A percentile compares a stretch with the other conserved stretches of the same genome.
These are phyloP conservation scores for Fomitopsis betulina DNA, from an alignment of 1,284 basidiomycete species.

Conservation along the genomic window DNA sequence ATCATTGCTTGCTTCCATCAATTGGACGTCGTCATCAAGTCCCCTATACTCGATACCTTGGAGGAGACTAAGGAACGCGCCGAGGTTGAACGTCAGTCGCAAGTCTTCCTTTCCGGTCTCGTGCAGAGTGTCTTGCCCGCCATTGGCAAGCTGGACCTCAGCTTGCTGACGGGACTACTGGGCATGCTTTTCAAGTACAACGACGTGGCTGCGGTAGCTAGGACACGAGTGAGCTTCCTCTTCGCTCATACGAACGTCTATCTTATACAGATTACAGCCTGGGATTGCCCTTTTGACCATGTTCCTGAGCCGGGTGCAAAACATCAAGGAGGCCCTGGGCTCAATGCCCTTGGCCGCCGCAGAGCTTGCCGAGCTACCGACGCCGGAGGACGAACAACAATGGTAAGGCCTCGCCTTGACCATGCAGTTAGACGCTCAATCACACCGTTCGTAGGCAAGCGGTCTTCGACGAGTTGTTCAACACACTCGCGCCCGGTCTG, in stretches of 20 bases:
- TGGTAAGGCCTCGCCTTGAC: slow-evolving; percentile 48
- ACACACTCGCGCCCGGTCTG: slow-evolving; percentile 72
- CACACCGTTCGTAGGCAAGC: slow-evolving; percentile 52
- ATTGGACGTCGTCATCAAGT: slow-evolving; percentile 83
- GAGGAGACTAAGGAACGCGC: slow-evolving; percentile 60
- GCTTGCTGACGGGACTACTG: slow-evolving; percentile 84
- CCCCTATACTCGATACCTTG: slow-evolving; percentile 64
- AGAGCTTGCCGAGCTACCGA: slow-evolving; percentile 52
- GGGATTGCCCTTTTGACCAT: slow-evolving; percentile 91
- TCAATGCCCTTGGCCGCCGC: slow-evolving; percentile 31
- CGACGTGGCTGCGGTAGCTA: slow-evolving; percentile 68
- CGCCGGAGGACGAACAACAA: slow-evolving; percentile 70
- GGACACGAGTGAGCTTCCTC: slow-evolving; percentile 55
- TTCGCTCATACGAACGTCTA: neutral
- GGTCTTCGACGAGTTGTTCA: slow-evolving; percentile 84
- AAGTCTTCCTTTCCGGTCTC: slow-evolving; percentile 84
- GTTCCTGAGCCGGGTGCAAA: slow-evolving; percentile 88
- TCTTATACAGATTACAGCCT: slow-evolving; percentile 48
- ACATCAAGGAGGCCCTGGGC: slow-evolving; percentile 71
- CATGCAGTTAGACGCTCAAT: neutral
- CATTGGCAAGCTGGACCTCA: slow-evolving; percentile 73
- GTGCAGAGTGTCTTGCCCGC: slow-evolving; percentile 84
- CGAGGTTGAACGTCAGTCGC: slow-evolving; percentile 86
- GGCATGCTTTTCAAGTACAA: slow-evolving; percentile 83
- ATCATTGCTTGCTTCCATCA: slow-evolving; percentile 93